Evolutionary conservation across 768 basidiomycete genomes (phyloP), one percentile per base, ranked within the genome.

Genomic region (Boletus fagicola): DNA sequence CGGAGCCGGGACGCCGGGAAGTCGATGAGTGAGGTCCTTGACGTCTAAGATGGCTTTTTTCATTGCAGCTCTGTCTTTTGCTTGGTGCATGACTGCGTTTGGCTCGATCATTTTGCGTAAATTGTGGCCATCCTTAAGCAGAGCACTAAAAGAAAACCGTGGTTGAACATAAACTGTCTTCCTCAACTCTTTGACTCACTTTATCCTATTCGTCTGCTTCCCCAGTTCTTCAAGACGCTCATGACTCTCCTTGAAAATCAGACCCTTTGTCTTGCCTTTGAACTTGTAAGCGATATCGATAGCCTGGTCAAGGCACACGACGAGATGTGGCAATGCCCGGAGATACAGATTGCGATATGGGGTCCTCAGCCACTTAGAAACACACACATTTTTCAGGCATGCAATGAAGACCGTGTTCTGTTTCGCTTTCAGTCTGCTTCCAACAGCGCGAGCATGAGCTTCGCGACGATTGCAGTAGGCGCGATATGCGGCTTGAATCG

Each of bases 241-340:
- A 50, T 78, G 74, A 26, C 52, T 51, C n/a, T 64, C 72, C 12
- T 60, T 53, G 4, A 30, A 62, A 13, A 75, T 49, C 18, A 65
- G 66, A 42, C 68, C 64, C 51, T 75, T 80, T 3, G 66, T 62
- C 22, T 63, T 61, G 7, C 20, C 56, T 66, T 79, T 80, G 49
- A 65, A 58, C 18, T 63, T 49, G 39, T 64, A 40, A 9, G 72
- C 59, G 20, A 67, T 28, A 2, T 62, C 38, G 12, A 72, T 64
- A 22, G 68, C 62, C n/a, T 65, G 52, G 47, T 81, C 75, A 30
- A 82, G 69, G 58, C 75, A 78, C 2, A 77, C 58, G 3, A 80
- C 64, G 30, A 81, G 60, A 50, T 72, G 76, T 2, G 79, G 77
- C 9, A 82, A 66, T 18, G 68, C 68, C 49, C 69, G 68, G 6